A percentile compares a stretch with the other conserved stretches of the same genome.
Conservation (phyloP, 208 protist species). For the Crithidia expoeki region DNA sequence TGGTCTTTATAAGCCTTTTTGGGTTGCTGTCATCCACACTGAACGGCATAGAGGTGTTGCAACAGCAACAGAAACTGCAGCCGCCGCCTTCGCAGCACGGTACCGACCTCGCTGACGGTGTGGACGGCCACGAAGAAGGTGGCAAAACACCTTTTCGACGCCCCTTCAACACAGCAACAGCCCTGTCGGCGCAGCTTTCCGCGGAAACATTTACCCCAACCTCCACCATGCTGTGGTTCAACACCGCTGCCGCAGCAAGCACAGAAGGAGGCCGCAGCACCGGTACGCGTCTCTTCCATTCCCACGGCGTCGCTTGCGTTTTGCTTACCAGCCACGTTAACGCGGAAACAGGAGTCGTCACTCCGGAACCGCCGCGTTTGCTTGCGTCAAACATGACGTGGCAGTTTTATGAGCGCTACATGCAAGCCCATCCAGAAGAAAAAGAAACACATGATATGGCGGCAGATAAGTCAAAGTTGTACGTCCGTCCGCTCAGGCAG, state of each 20-base stretch:
- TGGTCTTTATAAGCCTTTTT: background rate
- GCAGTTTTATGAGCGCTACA: slow-evolving; percentile 9
- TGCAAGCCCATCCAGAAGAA: background rate
- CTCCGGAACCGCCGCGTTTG: slow-evolving; percentile 10
- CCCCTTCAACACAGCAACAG: background rate
- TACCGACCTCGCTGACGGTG: background rate
- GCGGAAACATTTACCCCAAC: background rate
- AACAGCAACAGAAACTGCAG: background rate
- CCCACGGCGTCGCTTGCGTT: slow-evolving; percentile 20
- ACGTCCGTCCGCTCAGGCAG: slow-evolving; percentile 13
- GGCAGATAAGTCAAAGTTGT: background rate
- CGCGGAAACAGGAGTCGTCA: background rate
- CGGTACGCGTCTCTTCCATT: background rate
- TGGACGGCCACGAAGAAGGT: background rate
- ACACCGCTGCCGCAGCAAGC: background rate
- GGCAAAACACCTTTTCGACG: slow-evolving; percentile 8
- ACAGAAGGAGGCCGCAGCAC: background rate
- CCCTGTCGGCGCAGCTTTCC: too few species aligned
- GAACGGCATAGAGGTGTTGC: background rate
- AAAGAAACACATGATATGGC: background rate
- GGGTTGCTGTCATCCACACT: background rate
- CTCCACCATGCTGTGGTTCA: slow-evolving; percentile 3
- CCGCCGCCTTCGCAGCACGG: slow-evolving; percentile 4
- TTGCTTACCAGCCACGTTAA: slow-evolving; percentile 4
- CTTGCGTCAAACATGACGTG: slow-evolving; percentile 23